These are phyloP conservation scores for Debaryomyces robertsiae DNA, from an alignment of 1,139 yeast genomes.

Conservation along the genomic window DNA sequence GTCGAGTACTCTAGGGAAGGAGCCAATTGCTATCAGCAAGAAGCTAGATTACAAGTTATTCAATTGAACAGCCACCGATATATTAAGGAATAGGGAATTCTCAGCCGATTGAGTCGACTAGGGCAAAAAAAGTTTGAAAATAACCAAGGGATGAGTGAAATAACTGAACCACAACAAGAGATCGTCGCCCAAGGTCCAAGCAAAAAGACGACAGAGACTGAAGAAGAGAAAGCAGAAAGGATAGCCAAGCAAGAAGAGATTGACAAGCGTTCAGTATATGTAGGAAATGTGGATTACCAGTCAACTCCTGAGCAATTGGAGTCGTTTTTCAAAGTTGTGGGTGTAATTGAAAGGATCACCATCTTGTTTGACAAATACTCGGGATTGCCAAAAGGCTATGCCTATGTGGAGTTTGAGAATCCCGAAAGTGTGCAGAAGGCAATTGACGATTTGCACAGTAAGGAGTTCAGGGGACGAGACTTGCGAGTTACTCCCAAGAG, in stretches of 20 bases:
- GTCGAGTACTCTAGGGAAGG: slow-evolving; percentile 1
- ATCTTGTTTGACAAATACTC: slow-evolving; percentile 40
- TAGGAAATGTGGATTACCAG: slow-evolving; percentile 47
- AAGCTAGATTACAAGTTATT: background rate
- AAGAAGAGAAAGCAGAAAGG: slow-evolving; percentile 31
- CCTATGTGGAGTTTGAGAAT: slow-evolving; percentile 43
- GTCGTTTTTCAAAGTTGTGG: slow-evolving; percentile 35
- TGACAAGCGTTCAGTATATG: slow-evolving; percentile 43
- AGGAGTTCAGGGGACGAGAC: slow-evolving; percentile 39
- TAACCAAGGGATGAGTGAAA: slow-evolving; percentile 11
- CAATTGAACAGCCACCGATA: background rate
- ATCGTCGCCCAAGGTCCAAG: slow-evolving; percentile 7
- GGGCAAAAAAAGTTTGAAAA: slow-evolving; percentile 5
- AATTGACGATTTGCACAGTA: slow-evolving; percentile 38
- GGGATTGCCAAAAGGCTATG: slow-evolving; percentile 50
- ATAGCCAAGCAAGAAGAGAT: slow-evolving; percentile 35
- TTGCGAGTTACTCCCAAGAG: slow-evolving; percentile 41
- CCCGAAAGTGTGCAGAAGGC: slow-evolving; percentile 35
- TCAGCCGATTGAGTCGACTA: slow-evolving; percentile 4
- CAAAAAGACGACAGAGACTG: slow-evolving; percentile 22
- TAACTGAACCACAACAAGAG: slow-evolving; percentile 11
- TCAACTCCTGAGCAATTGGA: slow-evolving; percentile 48
- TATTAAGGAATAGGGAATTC: background rate
- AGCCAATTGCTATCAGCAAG: background rate
- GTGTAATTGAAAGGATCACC: slow-evolving; percentile 42